Evolutionary conservation across 164 flowering plant genomes (phyloP).

Genomic region (Magnolia sinica): DNA sequence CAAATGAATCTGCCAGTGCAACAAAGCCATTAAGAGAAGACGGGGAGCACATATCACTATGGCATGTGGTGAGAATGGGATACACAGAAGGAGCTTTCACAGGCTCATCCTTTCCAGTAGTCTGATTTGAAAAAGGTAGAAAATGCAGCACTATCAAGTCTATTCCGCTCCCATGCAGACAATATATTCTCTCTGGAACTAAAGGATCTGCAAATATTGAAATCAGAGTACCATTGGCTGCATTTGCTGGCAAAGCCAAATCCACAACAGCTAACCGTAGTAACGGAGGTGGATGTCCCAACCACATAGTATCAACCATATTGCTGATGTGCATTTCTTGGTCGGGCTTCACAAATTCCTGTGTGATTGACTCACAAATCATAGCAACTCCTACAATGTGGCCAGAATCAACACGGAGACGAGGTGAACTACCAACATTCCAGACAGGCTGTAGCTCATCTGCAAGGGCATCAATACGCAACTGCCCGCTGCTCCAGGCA

Average conservation of each 20-base stretch:
- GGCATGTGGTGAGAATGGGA: constrained; percentile 68
- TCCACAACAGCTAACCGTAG: constrained; percentile 83
- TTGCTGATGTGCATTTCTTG: constrained; percentile 1
- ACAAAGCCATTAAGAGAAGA: constrained; percentile 64
- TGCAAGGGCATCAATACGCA: constrained; percentile 91
- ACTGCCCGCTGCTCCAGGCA: constrained; percentile 88
- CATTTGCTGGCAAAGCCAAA: constrained; percentile 60
- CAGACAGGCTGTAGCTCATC: constrained; percentile 96
- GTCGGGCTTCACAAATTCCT: constrained; percentile 39
- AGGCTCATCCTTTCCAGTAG: constrained; percentile 50
- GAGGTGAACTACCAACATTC: constrained; percentile 60
- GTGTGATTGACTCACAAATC: constrained; percentile 73
- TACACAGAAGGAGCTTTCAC: constrained; percentile 68
- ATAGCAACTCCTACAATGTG: constrained; percentile 67
- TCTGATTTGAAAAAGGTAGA: constrained; percentile 87
- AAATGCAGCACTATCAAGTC: constrained; percentile 82
- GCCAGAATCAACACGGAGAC: constrained; percentile 56
- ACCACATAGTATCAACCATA: constrained; percentile 47
- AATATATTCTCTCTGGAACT: constrained; percentile 71
- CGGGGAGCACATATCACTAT: constrained; percentile 35
- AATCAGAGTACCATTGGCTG: constrained; percentile 32
- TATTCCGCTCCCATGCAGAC: constrained; percentile 75
- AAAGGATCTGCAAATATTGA: constrained; percentile 63
- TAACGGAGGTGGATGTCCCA: constrained; percentile 81
- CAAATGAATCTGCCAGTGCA: constrained; percentile 74